Conservation (phyloP, 257 asterid species). For the Penstemon eatonii region DNA sequence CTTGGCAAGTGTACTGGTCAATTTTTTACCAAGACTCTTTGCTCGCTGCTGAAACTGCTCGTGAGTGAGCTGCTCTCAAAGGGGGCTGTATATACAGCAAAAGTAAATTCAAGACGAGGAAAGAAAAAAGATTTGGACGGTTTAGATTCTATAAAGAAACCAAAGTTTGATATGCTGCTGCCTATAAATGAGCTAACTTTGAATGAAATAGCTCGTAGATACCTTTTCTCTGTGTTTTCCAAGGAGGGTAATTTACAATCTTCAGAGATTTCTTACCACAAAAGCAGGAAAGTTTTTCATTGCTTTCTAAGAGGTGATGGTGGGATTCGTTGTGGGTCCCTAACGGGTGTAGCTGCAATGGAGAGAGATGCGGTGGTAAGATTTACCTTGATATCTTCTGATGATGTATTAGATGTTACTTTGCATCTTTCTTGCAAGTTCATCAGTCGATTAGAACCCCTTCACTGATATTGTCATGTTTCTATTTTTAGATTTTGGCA, state of each 20-base stretch:
- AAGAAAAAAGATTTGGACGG: constrained; percentile 71
- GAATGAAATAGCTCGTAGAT: constrained; percentile 32
- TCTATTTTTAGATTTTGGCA: constrained; percentile 72
- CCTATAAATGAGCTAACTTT: constrained; percentile 77
- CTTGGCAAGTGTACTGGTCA: constrained; percentile 51
- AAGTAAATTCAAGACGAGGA: constrained; percentile 71
- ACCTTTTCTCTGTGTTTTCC: no score
- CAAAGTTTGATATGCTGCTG: constrained; percentile 59
- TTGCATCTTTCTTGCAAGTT: constrained; percentile 2
- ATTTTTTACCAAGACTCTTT: constrained; percentile 53
- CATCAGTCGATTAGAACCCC: background rate
- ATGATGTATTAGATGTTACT: background rate
- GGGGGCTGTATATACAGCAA: constrained; percentile 71
- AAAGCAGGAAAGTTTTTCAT: constrained; percentile 85
- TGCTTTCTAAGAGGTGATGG: constrained; percentile 84
- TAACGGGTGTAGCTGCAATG: constrained; percentile 76
- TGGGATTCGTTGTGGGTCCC: constrained; percentile 87
- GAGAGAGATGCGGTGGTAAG: constrained; percentile 94
- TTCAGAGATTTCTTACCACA: constrained; percentile 73
- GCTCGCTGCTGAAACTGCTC: constrained; percentile 62
- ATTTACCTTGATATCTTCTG: background rate
- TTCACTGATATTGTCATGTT: constrained; percentile 27
- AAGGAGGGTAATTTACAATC: constrained; percentile 81
- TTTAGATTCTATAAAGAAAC: constrained; percentile 56
- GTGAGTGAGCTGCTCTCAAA: constrained; percentile 71